Evolutionary conservation across 352 stramenopile genomes (phyloP).

Genomic region (Achlya hypogyna): DNA sequence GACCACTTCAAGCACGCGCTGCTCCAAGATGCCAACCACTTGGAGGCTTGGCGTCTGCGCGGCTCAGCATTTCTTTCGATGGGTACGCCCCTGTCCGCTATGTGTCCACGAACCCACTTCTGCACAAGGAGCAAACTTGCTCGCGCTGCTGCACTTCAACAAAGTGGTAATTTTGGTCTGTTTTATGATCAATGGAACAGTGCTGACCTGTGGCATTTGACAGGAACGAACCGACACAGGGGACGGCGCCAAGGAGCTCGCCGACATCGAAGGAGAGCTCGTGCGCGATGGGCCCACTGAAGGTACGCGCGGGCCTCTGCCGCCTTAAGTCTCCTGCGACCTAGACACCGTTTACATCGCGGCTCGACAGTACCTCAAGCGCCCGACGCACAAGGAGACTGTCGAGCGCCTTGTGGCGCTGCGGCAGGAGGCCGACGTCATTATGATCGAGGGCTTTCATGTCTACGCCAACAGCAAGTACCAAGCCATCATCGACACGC

Average conservation of each 20-base stretch:
- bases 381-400: not conserved
- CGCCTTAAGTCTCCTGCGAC: not conserved
- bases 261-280: conserved; percentile 4
- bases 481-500: conserved; percentile 12
- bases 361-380: conserved; percentile 3
- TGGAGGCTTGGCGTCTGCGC: conserved; percentile 13
- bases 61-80: not conserved
- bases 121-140: conserved; percentile 1
- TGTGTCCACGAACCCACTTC: not conserved
- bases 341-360: conserved; percentile 5
- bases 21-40: conserved; percentile 11
- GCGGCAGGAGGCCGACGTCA: conserved; percentile 13
- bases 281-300: not conserved
- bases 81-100: not conserved
- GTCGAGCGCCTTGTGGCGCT: conserved; percentile 1
- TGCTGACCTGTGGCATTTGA: not conserved
- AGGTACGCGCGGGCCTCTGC: not conserved
- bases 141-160: conserved; percentile 13
- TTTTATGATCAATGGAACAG: not conserved
- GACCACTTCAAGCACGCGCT: conserved; percentile 9
- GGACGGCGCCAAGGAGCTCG: not conserved
- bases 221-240: conserved; percentile 11
- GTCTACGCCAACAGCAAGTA: conserved; percentile 17
- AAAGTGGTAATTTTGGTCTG: conserved; percentile 14
- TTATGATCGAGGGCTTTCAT: conserved; percentile 19